Base-by-base conservation (phyloP, 2,329 filamentous ascomycete genomes). In the Coniochaeta hoffmannii region DNA sequence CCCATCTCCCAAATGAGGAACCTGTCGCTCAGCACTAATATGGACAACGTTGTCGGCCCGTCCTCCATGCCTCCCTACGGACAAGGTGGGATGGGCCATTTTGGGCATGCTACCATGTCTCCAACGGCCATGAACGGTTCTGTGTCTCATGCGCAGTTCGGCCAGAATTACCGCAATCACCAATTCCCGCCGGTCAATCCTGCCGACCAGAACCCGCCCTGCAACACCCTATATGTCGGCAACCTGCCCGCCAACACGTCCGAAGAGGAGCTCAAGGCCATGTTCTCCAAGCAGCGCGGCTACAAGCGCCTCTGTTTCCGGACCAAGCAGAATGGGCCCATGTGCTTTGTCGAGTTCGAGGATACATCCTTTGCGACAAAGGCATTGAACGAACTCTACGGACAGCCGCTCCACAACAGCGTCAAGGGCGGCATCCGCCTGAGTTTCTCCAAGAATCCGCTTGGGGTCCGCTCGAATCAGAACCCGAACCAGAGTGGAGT, bases 321-420 rank as follows among this genome's bases (percentile, higher is more conserved):
- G 32, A 95, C 91, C 54, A 97, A 97, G 75, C 84, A 89, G 61
- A 96, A 97, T 63, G 93, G 93, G 0, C 93, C 93, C 1, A 97
- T 97, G 92, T 97, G 94, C 68, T 97, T 97, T 70, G 94, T 99
- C 35, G 94, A 99, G 70, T 99, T 97, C 63, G 93, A 97, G 65
- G 92, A 97, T 64, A 81, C 96, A 11, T 88, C 89, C 1, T 93
- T 90, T 65, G 93, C 94, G 0, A 97, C 93, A 41, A 96, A 94
- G 71, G 88, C 92, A 1, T 79, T 97, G 2, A 85, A 92, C 60
- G 90, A 97, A 56, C 79, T 97, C 1, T 97, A 97, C 65, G 94
- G 94, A 0, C 84, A 88, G 52, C 85, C 83, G 51, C 79, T 97
- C 31, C 90, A 92, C 68, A 97, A 96, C 72, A 96, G 91, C 65